Conservation (phyloP, 1,284 basidiomycete species). For the Sparassis latifolia region DNA sequence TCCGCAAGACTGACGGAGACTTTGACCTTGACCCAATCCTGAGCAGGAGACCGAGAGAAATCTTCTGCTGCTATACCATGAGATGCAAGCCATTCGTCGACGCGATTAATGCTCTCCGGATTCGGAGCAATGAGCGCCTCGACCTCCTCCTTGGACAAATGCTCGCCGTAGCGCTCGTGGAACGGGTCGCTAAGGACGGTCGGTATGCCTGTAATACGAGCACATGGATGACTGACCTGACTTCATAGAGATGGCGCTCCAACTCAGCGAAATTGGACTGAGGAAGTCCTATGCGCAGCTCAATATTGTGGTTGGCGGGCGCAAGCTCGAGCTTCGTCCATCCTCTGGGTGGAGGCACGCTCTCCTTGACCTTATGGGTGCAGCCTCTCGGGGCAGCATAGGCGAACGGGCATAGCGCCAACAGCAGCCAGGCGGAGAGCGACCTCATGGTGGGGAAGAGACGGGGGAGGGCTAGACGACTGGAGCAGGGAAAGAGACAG, state of each 20-base stretch:
- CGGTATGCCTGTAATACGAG: not conserved
- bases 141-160: conserved; percentile 61
- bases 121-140: conserved; percentile 54
- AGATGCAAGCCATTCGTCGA: conserved; percentile 58
- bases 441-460: conserved; percentile 14
- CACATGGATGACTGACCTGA: conserved; percentile 39
- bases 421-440: conserved; percentile 13
- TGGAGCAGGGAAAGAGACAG: too few species aligned
- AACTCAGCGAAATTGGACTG: conserved; percentile 57
- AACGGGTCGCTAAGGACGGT: conserved; percentile 30
- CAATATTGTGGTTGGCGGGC: conserved; percentile 41
- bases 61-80: conserved; percentile 45
- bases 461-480: not conserved
- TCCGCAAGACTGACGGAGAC: conserved; percentile 59
- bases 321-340: conserved; percentile 43
- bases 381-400: conserved; percentile 16
- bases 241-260: conserved; percentile 57
- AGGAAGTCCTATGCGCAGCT: conserved; percentile 57
- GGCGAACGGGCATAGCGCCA: conserved; percentile 15
- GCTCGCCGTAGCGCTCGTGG: conserved; percentile 58
- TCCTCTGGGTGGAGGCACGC: conserved; percentile 38
- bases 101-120: conserved; percentile 41
- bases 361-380: conserved; percentile 33
- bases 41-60: conserved; percentile 49
- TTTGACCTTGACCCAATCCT: conserved; percentile 62